phyloP scores from a whole-genome alignment of 106 monocot genomes.

The Dioscorea alata region DNA sequence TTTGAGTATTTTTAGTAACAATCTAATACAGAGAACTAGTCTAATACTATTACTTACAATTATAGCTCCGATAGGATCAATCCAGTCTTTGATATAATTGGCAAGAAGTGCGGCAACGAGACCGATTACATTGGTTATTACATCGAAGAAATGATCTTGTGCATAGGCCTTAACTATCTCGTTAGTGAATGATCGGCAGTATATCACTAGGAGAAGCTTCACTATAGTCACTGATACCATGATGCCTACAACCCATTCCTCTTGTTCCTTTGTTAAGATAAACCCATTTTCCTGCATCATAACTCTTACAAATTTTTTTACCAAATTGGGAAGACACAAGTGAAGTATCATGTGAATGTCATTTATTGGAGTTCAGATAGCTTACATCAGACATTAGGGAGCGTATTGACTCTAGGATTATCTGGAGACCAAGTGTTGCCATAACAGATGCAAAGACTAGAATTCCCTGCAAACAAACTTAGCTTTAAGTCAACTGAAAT shows the following conservation, averaged over 20 bases:
- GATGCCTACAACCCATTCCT: slow-evolving; percentile 68
- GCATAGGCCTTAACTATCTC: slow-evolving; percentile 98
- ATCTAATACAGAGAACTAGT: no score
- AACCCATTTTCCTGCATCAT: slow-evolving; percentile 50
- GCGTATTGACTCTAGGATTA: slow-evolving; percentile 79
- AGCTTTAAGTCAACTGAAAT: no score
- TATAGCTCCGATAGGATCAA: slow-evolving; percentile 93
- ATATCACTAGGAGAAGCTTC: slow-evolving; percentile 66
- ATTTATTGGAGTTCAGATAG: no score
- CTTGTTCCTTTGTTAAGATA: slow-evolving; percentile 72
- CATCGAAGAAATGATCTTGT: slow-evolving; percentile 99
- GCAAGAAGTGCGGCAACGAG: slow-evolving; percentile 88
- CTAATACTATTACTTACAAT: slow-evolving; percentile 42
- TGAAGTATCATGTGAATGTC: no score
- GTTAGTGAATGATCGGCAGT: slow-evolving; percentile 90
- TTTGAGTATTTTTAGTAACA: no score
- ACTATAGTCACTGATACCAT: slow-evolving; percentile 83
- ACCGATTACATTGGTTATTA: slow-evolving; percentile 88
- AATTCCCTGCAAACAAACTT: slow-evolving; percentile 60
- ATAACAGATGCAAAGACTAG: slow-evolving; percentile 98
- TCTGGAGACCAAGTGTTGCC: slow-evolving; percentile 97
- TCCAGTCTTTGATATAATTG: slow-evolving; percentile 68
- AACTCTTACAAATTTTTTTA: no score
- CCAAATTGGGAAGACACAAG: no score
- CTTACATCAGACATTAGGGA: slow-evolving; percentile 78